Percentiles rank a stretch among this genome's conserved stretches.
These are phyloP conservation scores for Glaciozyma martinii DNA, from an alignment of 768 basidiomycete genomes.

Conservation along the genomic window DNA sequence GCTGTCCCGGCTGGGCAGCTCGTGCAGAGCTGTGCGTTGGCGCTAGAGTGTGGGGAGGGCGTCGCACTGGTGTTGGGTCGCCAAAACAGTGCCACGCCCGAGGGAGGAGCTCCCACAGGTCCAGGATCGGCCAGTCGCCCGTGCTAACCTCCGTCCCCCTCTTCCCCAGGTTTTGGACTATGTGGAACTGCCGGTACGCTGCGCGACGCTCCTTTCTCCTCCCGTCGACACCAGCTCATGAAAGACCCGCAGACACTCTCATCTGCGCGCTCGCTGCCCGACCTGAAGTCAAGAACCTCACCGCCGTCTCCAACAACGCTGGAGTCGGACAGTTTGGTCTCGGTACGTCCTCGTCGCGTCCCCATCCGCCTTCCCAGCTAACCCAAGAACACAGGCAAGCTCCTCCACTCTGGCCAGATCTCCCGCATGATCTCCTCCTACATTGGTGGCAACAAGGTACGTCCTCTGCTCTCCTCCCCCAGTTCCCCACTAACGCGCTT, in stretches of 20 bases:
- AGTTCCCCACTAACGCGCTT: neutral
- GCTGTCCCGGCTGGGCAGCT: no score
- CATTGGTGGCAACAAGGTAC: constrained; percentile 52
- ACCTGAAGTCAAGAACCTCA: constrained; percentile 63
- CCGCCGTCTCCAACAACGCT: constrained; percentile 81
- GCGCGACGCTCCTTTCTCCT: no score
- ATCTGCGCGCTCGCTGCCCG: constrained; percentile 66
- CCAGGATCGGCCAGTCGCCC: neutral
- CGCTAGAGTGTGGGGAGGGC: neutral
- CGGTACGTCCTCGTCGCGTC: constrained; percentile 12
- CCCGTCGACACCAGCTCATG: no score
- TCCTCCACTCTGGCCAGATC: constrained; percentile 66
- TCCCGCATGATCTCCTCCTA: constrained; percentile 80
- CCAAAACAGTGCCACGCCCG: no score
- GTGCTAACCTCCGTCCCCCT: neutral
- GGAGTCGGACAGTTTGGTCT: constrained; percentile 40
- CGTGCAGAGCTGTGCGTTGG: neutral
- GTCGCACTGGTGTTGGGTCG: no score
- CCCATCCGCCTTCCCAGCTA: no score
- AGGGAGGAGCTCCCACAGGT: neutral
- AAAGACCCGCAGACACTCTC: constrained; percentile 57
- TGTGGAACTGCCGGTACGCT: constrained; percentile 71
- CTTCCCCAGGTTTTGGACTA: constrained; percentile 64
- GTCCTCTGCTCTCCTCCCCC: constrained; percentile 23
- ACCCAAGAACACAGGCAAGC: constrained; percentile 52